Evolutionary conservation across 75 land plant genomes (phyloP).

Genomic region (Pinus albicaulis): DNA sequence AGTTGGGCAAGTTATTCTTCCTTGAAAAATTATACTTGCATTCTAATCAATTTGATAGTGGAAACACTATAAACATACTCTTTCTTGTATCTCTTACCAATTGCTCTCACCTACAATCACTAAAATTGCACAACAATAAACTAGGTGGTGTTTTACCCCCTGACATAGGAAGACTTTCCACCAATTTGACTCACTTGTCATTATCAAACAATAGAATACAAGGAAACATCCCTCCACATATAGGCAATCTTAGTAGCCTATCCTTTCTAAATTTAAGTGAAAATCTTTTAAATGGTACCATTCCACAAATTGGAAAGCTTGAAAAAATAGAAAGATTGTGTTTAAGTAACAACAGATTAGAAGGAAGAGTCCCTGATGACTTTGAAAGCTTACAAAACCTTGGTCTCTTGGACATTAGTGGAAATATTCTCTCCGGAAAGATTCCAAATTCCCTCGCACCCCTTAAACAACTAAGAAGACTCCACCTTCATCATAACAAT

Average conservation of each 20-base stretch:
- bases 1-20: conserved; percentile 16
- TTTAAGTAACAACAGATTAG: background rate
- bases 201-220: background rate
- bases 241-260: background rate
- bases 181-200: background rate
- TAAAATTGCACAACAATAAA: background rate
- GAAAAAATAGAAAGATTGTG: background rate
- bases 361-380: conserved; percentile 4
- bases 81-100: background rate
- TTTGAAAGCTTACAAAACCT: background rate
- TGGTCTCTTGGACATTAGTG: background rate
- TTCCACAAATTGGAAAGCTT: background rate
- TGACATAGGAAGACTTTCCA: background rate
- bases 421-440: background rate
- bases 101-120: background rate
- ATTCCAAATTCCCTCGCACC: background rate
- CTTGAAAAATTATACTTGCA: background rate
- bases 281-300: background rate
- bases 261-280: background rate
- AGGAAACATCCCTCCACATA: background rate
- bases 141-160: background rate
- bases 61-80: background rate
- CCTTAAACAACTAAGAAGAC: background rate
- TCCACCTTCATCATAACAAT: background rate
- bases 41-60: background rate